Base-by-base conservation (phyloP, 139 green algal genomes). In the Nannochloris sp. region DNA sequence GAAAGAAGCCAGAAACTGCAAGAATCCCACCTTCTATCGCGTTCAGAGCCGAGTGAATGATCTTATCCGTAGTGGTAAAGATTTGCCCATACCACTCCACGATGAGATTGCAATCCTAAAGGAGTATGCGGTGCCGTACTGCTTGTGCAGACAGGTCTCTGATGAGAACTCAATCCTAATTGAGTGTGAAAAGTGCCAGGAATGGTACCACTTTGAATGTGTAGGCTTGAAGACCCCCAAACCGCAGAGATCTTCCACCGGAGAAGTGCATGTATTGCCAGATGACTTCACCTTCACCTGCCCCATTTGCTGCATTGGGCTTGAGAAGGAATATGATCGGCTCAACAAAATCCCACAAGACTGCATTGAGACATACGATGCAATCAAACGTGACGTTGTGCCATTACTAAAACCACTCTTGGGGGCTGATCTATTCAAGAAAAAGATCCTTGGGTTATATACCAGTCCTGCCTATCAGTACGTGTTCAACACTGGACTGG, bases 181-280 rank as follows among this genome's bases (percentile, higher is more conserved):
- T 30, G 49, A 51, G 17, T 93, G 86, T 65, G 79, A 88, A 51
- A 20, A 29, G 11, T 93, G 86, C 64, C 56, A 69, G 1, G 86
- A 88, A 46, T 87, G 82, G 79, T 93, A 78, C 74, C 86, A 93
- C 63, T 44, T 80, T 6, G 66, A 69, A 28, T 92, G 84, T 63
- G 59, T 80, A 23, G 76, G 79, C n/a, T 23, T 53, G 46, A 53
- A 53, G 20, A 28, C 46, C 16, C 16, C 16, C 17, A 53, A 53
- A 28, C 16, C n/a, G 20, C 16, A 20, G 46, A 53, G 20, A 53
- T 53, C 16, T 53, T 23, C 33, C 33, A 11, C 33, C 8, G 33
- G 33, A 40, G 33, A 40, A 40, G 8, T 40, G 33, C 33, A 8
- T 37, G 31, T 8, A 40, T 40, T 40, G 33, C 33, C 33, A 40